Percentiles rank a stretch among this genome's conserved stretches.
phyloP scores from a whole-genome alignment of 768 basidiomycete genomes.

The Asterophora lycoperdoides region DNA sequence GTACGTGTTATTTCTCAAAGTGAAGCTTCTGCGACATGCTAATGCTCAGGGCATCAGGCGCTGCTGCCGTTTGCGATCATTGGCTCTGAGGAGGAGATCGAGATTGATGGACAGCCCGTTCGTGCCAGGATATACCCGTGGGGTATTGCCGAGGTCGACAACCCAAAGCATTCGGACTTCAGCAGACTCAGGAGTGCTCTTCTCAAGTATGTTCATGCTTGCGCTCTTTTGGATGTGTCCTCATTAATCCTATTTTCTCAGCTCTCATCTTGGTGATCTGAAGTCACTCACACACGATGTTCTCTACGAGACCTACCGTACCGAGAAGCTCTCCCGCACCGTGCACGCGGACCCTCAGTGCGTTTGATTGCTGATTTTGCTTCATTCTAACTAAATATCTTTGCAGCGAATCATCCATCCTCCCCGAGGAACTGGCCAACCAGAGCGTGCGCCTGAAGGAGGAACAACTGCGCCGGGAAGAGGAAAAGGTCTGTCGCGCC shows the following conservation, averaged over 20 bases:
- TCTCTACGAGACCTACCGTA: constrained; percentile 95
- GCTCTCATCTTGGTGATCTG: constrained; percentile 91
- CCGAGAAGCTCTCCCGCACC: constrained; percentile 91
- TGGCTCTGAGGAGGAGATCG: constrained; percentile 95
- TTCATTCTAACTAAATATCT: constrained; percentile 16
- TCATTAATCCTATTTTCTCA: constrained; percentile 22
- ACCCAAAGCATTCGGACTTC: constrained; percentile 99
- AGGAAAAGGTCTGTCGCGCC: constrained; percentile 71
- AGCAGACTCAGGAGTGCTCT: constrained; percentile 88
- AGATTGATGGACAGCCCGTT: constrained; percentile 85
- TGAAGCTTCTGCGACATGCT: background rate
- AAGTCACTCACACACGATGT: constrained; percentile 94
- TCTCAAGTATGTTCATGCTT: constrained; percentile 57
- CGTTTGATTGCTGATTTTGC: constrained; percentile 17
- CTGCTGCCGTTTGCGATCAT: constrained; percentile 96
- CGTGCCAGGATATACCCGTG: constrained; percentile 96
- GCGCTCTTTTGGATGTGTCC: background rate
- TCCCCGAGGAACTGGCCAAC: constrained; percentile 94
- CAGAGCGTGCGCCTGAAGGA: constrained; percentile 98
- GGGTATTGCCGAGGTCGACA: constrained; percentile 98
- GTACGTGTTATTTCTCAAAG: constrained; percentile 39
- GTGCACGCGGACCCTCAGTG: constrained; percentile 78
- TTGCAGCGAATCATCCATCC: constrained; percentile 80
- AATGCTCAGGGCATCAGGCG: constrained; percentile 42
- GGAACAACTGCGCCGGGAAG: constrained; percentile 94